Conservation (phyloP, 192 early-diverging fungal species). For the Helicostylum pulchrum region DNA sequence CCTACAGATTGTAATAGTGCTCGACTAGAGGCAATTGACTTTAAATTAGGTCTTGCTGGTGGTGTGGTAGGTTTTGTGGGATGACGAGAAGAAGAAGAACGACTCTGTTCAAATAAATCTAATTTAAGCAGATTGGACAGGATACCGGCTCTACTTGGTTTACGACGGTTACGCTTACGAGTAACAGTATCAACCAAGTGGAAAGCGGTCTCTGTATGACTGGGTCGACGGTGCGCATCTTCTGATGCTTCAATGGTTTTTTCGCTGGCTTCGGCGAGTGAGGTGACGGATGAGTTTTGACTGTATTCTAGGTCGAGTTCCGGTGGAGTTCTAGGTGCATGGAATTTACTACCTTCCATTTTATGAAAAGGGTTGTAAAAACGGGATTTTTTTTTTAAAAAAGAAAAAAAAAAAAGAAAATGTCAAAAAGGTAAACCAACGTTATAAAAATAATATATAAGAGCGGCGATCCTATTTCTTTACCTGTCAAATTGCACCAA, state of each 20-base stretch:
- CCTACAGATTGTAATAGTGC: slow-evolving; percentile 11
- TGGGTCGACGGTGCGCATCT: background rate
- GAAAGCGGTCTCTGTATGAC: slow-evolving; percentile 26
- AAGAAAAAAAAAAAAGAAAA: no score
- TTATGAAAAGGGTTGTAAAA: background rate
- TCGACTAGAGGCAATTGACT: slow-evolving; percentile 7
- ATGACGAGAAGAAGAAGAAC: background rate
- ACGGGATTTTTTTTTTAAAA: background rate
- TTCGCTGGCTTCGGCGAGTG: no score
- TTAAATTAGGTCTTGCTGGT: slow-evolving; percentile 13
- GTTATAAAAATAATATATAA: no score
- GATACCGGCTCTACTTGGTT: slow-evolving; percentile 39
- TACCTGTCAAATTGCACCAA: no score
- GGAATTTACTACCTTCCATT: slow-evolving; percentile 29
- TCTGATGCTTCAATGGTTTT: no score
- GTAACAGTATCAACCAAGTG: slow-evolving; percentile 27
- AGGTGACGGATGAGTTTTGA: no score
- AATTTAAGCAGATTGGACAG: slow-evolving; percentile 46
- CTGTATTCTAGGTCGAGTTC: background rate
- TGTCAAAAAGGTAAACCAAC: no score
- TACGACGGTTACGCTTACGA: background rate
- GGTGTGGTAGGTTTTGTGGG: background rate
- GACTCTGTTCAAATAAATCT: slow-evolving; percentile 12
- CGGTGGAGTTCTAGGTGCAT: slow-evolving; percentile 24
- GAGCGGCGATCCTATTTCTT: no score